A percentile compares a stretch with the other conserved stretches of the same genome.
Evolutionary conservation across 106 monocot genomes (phyloP).

Genomic region (Phalaenopsis aphrodite): DNA sequence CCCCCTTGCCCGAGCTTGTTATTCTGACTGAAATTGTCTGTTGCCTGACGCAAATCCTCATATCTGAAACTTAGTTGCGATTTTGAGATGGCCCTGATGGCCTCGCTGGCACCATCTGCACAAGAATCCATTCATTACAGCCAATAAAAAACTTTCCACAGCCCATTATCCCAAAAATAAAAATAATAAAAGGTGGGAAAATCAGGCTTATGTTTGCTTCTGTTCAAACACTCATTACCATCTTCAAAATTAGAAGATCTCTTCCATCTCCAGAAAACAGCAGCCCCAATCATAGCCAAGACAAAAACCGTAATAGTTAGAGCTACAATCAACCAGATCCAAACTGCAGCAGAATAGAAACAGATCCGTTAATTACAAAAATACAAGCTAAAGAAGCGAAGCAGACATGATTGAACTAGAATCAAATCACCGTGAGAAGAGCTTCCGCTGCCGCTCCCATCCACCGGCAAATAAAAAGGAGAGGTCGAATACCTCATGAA

Average conservation of each 20-base stretch:
- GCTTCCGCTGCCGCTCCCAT: conserved; percentile 8
- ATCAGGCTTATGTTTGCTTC: neutral
- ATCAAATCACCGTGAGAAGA: conserved; percentile 12
- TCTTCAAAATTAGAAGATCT: conserved; percentile 8
- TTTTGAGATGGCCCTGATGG: conserved; percentile 29
- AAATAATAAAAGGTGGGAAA: neutral
- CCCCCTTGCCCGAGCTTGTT: conserved; percentile 73
- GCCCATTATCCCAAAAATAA: neutral
- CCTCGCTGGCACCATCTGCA: conserved; percentile 24
- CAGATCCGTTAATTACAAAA: neutral
- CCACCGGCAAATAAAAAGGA: conserved; percentile 31
- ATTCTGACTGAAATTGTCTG: conserved; percentile 37
- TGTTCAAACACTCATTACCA: conserved; percentile 8
- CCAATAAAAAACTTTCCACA: neutral
- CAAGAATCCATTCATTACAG: neutral
- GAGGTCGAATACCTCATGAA: conserved; percentile 49
- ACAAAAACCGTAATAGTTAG: conserved; percentile 11
- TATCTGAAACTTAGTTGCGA: conserved; percentile 48
- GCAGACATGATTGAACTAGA: neutral
- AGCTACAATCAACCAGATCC: conserved; percentile 8
- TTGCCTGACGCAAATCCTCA: conserved; percentile 40
- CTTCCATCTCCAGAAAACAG: conserved; percentile 21
- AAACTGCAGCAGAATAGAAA: conserved; percentile 6
- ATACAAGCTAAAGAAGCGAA: neutral
- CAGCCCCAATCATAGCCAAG: conserved; percentile 13